A percentile compares a stretch with the other conserved stretches of the same genome.
Evolutionary conservation across 495 filamentous ascomycete species (phyloP).

Genomic region (Hypomontagnella submonticulosa): DNA sequence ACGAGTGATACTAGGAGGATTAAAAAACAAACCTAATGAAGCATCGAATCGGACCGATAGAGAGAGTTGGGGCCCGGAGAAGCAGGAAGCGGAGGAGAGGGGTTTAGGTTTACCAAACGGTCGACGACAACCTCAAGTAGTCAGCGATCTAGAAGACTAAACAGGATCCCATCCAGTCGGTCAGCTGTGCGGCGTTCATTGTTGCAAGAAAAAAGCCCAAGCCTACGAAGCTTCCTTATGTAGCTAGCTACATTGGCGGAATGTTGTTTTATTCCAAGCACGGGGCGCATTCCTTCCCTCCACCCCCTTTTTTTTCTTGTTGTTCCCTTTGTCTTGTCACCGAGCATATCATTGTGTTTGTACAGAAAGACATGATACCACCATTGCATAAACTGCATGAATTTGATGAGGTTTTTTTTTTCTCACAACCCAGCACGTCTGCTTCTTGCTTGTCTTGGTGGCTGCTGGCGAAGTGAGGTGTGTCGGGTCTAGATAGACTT

Average conservation of each 20-base stretch:
- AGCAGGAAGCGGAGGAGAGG: conserved; percentile 35
- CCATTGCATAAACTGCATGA: conserved; percentile 53
- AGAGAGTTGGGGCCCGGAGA: conserved; percentile 45
- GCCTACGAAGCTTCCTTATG: background rate
- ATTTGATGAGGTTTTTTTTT: conserved; percentile 39
- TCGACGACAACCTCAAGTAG: background rate
- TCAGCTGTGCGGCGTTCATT: conserved; percentile 6
- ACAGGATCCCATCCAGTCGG: background rate
- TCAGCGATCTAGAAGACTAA: conserved; percentile 1
- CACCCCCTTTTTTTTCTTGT: conserved; percentile 34
- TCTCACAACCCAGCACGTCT: background rate
- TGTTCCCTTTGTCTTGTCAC: conserved; percentile 41
- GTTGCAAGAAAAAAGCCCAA: background rate
- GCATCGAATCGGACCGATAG: conserved; percentile 45
- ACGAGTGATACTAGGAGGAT: conserved; percentile 38
- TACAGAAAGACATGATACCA: conserved; percentile 56
- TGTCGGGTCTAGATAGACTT: no score
- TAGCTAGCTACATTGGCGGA: background rate
- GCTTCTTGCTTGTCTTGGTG: background rate
- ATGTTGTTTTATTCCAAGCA: conserved; percentile 1
- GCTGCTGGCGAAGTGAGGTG: no score
- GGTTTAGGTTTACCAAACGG: background rate
- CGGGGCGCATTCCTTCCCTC: conserved; percentile 14
- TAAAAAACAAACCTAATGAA: conserved; percentile 48
- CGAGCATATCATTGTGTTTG: conserved; percentile 47